Base-by-base conservation (phyloP, 192 early-diverging fungal genomes). In the Fimicolochytrium jonesii region DNA sequence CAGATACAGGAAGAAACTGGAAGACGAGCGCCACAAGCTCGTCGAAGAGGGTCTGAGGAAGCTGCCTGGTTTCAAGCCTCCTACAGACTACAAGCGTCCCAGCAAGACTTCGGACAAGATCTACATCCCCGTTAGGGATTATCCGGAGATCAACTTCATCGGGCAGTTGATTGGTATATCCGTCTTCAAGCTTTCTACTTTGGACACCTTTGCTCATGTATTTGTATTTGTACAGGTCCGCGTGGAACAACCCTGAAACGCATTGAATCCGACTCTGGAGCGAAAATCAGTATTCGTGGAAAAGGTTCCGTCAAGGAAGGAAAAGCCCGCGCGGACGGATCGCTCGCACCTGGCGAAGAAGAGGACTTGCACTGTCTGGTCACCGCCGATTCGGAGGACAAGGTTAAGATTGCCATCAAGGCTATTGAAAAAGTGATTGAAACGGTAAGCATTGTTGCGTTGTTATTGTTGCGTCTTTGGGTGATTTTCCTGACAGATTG, bases 121-220 rank as follows among this genome's bases (percentile, higher is more conserved):
- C 20, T 95, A 89, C 68, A 96, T 98, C 44, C 96, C 96, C 25
- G 90, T 86, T 42, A 90, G 87, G 62, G 96, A 98, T 34, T 92
- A 90, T 66, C 96, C 96, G 4, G 92, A 95, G 26, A 92, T 98
- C 31, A 97, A 97, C 69, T 98, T 98, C 73, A 97, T 98, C 70
- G 96, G 96, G 30, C 81, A 93, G 32, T 77, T 98, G 56, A 92
- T 97, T 64, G 95, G 78, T 69, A 56, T 44, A 23, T 6, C 3
- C 43, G 37, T n/a, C n/a, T n/a, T n/a, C n/a, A n/a, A n/a, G n/a
- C n/a, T n/a, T n/a, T n/a, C n/a, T n/a, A n/a, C n/a, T n/a, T n/a
- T 36, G 17, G 56, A 9, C 55, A 18, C 25, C n/a, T 54, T 31
- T 17, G 22, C 23, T 34, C 23, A 18, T 57, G 15, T 64, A 25